Conservation (phyloP, 352 stramenopile genomes). For the Hyphochytrium catenoides region DNA sequence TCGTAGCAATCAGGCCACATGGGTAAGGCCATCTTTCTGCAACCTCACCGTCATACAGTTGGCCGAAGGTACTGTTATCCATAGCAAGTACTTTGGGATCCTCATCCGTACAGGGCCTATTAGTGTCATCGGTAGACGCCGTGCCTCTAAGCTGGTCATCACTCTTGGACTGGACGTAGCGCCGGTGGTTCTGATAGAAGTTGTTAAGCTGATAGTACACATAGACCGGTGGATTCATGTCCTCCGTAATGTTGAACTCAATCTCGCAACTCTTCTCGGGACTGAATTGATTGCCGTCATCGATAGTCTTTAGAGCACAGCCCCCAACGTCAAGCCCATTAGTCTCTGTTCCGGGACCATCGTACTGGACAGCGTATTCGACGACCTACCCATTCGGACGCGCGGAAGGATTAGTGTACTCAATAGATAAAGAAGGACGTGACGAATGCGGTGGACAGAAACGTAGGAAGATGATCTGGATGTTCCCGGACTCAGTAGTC, state of each 20-base stretch:
- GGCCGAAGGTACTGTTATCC: no score
- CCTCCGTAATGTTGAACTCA: constrained; percentile 55
- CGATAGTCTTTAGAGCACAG: constrained; percentile 29
- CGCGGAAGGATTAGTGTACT: no score
- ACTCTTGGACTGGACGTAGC: constrained; percentile 72
- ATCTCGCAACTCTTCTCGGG: constrained; percentile 33
- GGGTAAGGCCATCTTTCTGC: constrained; percentile 21
- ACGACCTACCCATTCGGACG: no score
- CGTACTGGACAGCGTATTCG: constrained; percentile 67
- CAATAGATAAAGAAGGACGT: no score
- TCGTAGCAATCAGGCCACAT: constrained; percentile 96
- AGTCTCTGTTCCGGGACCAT: constrained; percentile 15
- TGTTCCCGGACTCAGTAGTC: no score
- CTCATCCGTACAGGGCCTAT: constrained; percentile 2
- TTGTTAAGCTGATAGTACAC: constrained; percentile 98
- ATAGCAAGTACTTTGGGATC: no score
- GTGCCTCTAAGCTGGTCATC: constrained; percentile 62
- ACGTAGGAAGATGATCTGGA: no score
- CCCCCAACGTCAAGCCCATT: constrained; percentile 23
- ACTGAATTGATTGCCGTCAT: constrained; percentile 36
- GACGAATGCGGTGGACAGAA: no score
- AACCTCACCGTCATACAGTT: constrained; percentile 5
- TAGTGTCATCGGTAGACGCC: constrained; percentile 15
- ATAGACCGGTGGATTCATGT: constrained; percentile 87
- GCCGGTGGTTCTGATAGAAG: constrained; percentile 98